A percentile compares a stretch with the other conserved stretches of the same genome.
phyloP scores from a whole-genome alignment of 345 rosid species.

The Eucalyptus globulus region DNA sequence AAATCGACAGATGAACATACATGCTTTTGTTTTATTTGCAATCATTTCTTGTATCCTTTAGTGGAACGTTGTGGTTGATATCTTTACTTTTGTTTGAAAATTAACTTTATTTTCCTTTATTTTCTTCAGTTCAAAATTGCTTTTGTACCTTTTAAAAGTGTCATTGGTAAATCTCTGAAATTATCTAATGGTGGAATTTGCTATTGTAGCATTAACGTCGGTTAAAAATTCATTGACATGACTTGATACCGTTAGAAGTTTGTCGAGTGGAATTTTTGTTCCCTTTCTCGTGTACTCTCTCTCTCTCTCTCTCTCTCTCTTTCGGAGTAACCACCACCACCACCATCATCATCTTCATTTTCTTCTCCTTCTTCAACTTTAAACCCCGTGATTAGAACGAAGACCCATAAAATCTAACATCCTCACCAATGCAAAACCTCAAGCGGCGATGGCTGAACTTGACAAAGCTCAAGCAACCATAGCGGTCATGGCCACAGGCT shows the following conservation, averaged over 20 bases:
- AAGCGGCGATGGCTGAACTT: not conserved
- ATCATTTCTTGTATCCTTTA: not conserved
- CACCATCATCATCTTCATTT: not conserved
- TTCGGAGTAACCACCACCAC: not conserved
- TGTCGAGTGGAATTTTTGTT: not conserved
- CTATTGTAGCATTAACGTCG: not conserved
- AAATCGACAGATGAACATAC: not conserved
- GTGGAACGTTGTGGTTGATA: fast-evolving
- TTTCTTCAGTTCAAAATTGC: not conserved
- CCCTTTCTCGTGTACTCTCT: not conserved
- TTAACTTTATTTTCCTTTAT: not conserved
- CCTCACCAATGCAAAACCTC: not conserved
- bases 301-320: not conserved
- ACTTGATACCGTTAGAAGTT: not conserved
- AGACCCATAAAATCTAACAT: not conserved
- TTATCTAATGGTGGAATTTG: not conserved
- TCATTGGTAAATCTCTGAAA: not conserved
- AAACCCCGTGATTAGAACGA: not conserved
- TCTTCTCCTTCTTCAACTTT: not conserved
- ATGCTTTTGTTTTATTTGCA: not conserved
- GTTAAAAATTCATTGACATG: not conserved
- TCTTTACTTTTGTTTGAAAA: not conserved
- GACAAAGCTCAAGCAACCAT: not conserved
- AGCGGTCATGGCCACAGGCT: not conserved
- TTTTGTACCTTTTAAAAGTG: not conserved